These are phyloP conservation scores for Trichosporon sp. DNA, from an alignment of 1,284 basidiomycete species.

Conservation along the genomic window DNA sequence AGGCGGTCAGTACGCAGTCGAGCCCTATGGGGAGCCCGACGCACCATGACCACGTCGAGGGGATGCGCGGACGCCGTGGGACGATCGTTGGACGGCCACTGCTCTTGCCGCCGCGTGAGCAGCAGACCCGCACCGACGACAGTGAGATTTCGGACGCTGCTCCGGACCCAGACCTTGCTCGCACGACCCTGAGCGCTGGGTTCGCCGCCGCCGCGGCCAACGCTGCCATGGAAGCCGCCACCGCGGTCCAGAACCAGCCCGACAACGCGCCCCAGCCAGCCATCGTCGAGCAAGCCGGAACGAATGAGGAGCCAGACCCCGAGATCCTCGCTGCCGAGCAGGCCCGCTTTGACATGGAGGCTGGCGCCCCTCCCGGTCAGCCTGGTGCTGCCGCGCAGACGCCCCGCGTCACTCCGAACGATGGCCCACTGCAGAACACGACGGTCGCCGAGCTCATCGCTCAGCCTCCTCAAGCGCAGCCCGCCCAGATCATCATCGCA, in stretches of 20 bases:
- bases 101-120: conserved; percentile 27
- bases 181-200: conserved; percentile 32
- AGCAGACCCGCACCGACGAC: conserved; percentile 24
- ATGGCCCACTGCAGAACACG: conserved; percentile 14
- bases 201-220: conserved; percentile 33
- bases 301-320: conserved; percentile 35
- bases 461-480: conserved; percentile 14
- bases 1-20: conserved; percentile 39
- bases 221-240: conserved; percentile 19
- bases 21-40: conserved; percentile 42
- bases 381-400: conserved; percentile 37
- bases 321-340: conserved; percentile 42
- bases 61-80: conserved; percentile 22
- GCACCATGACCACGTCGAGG: conserved; percentile 26
- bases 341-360: conserved; percentile 41
- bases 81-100: conserved; percentile 43
- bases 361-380: conserved; percentile 44
- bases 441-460: conserved; percentile 18
- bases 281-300: conserved; percentile 25
- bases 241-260: conserved; percentile 25
- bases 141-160: conserved; percentile 39
- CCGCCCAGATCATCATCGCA: conserved; percentile 46
- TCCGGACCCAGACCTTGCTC: conserved; percentile 35
- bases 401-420: conserved; percentile 25
- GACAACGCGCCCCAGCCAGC: conserved; percentile 29